A percentile compares a stretch with the other conserved stretches of the same genome.
phyloP scores from a whole-genome alignment of 73 alveolate genomes.

The Paramecium tetraurelia region DNA sequence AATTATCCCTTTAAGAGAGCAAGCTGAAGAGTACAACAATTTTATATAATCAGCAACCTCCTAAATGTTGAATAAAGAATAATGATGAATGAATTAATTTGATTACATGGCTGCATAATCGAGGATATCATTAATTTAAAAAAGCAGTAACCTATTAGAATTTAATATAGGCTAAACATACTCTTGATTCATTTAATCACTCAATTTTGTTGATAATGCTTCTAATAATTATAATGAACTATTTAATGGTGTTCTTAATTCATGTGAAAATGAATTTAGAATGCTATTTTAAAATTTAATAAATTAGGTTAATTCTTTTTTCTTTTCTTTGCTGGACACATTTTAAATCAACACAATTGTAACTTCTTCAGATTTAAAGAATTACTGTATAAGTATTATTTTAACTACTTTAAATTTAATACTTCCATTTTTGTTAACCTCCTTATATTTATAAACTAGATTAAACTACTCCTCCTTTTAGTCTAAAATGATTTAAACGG shows the following conservation, averaged over 20 bases:
- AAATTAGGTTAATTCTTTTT: background rate
- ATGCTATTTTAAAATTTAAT: background rate
- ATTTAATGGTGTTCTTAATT: conserved; percentile 56
- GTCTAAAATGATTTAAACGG: background rate
- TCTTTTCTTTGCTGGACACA: background rate
- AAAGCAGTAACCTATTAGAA: background rate
- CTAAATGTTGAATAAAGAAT: background rate
- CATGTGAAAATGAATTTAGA: conserved; percentile 45
- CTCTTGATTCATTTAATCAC: background rate
- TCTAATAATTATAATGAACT: conserved; percentile 26
- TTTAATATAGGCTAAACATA: conserved; percentile 40
- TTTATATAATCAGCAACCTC: background rate
- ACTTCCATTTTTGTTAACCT: background rate
- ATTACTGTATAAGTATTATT: background rate
- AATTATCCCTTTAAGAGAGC: background rate
- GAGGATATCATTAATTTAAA: conserved; percentile 43
- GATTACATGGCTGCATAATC: conserved; percentile 41
- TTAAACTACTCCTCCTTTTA: background rate
- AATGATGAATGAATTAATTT: background rate
- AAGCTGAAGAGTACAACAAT: background rate
- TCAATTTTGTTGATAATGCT: background rate
- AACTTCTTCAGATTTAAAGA: background rate
- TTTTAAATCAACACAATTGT: background rate
- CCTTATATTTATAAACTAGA: background rate
- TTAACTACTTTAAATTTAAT: background rate